Base-by-base conservation (phyloP, 345 rosid genomes). In the Salix viminalis region DNA sequence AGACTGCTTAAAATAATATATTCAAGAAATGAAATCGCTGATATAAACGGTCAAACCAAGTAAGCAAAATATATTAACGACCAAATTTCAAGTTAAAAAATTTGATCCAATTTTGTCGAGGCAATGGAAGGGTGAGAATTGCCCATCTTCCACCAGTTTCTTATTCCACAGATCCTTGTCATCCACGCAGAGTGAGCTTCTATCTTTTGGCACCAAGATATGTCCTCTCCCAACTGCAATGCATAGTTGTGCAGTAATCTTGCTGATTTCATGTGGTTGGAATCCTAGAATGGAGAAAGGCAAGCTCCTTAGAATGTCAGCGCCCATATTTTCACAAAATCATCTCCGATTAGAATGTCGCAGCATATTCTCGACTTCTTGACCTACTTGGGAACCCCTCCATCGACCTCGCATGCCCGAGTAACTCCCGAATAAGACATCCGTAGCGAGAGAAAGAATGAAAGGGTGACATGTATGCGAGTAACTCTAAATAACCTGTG, bases 151-250 rank as follows among this genome's bases (percentile, higher is more conserved):
- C 9, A 91, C 89, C 68, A 93, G 73, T 80, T 93, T 95, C 89
- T 87, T 89, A 77, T 28, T 93, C 97, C 24, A 93, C 76, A 1
- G 92, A 87, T 83, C 87, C 97, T 88, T 80, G 89, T 88, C 92
- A 93, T 91, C 99, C 98, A 93, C 61, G 91, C 97, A 34, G 91
- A 96, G 80, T 96, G 86, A 65, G 97, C 93, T 84, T 93, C 97
- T 28, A 28, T 28, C 30, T 28, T 84, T 77, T 1, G 89, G 89
- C 76, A 93, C 98, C 90, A 96, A 76, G 79, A 92, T 81, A 78
- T 79, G 84, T 66, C 98, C 98, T 84, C 88, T 91, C 34, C 97
- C 98, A 3, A 93, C 88, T 54, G 93, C 98, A 67, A 91, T 84
- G 73, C 94, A 91, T 54, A 92, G 84, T 74, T 90, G 98, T 41